phyloP scores from a whole-genome alignment of 2,329 filamentous ascomycete genomes.

The Ophiocordyceps australis region DNA sequence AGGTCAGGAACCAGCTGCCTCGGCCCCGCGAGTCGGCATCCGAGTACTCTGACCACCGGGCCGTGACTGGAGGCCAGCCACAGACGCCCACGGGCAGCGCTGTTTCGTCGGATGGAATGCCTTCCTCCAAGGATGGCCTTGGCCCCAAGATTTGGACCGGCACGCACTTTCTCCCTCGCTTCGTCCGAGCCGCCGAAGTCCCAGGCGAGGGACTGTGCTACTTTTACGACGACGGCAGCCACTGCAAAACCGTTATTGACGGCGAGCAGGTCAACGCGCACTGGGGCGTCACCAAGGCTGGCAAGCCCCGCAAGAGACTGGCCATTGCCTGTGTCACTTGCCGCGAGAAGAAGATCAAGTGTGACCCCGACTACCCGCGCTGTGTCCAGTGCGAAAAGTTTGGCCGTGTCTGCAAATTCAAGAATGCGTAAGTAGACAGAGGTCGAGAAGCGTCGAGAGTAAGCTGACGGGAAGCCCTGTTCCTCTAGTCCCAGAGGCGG shows the following conservation, averaged over 20 bases:
- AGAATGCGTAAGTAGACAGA: slow-evolving; percentile 59
- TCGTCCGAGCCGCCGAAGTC: slow-evolving; percentile 45
- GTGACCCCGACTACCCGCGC: slow-evolving; percentile 71
- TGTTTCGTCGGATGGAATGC: slow-evolving; percentile 19
- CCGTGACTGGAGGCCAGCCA: slow-evolving; percentile 9
- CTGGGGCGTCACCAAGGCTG: slow-evolving; percentile 88
- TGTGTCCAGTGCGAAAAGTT: slow-evolving; percentile 90
- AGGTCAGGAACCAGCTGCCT: slow-evolving; percentile 18
- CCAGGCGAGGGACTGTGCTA: slow-evolving; percentile 69
- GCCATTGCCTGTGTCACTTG: slow-evolving; percentile 89
- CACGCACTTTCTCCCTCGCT: slow-evolving; percentile 47
- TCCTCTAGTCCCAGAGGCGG: slow-evolving; percentile 32
- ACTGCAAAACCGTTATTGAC: slow-evolving; percentile 70
- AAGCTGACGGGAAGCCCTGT: slow-evolving; percentile 1
- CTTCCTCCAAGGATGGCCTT: slow-evolving; percentile 37
- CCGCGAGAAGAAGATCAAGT: slow-evolving; percentile 95
- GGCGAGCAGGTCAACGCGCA: slow-evolving; percentile 77
- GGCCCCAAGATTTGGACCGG: slow-evolving; percentile 55
- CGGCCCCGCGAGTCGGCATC: slow-evolving; percentile 13
- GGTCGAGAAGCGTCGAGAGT: background rate
- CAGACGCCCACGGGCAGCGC: slow-evolving; percentile 10
- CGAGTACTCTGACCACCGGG: slow-evolving; percentile 9
- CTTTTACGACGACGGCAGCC: slow-evolving; percentile 70
- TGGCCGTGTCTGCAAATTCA: slow-evolving; percentile 67
- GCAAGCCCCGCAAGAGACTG: slow-evolving; percentile 78